Evolutionary conservation across 1,139 yeast genomes (phyloP).

Genomic region (Geotrichum klebahnii): DNA sequence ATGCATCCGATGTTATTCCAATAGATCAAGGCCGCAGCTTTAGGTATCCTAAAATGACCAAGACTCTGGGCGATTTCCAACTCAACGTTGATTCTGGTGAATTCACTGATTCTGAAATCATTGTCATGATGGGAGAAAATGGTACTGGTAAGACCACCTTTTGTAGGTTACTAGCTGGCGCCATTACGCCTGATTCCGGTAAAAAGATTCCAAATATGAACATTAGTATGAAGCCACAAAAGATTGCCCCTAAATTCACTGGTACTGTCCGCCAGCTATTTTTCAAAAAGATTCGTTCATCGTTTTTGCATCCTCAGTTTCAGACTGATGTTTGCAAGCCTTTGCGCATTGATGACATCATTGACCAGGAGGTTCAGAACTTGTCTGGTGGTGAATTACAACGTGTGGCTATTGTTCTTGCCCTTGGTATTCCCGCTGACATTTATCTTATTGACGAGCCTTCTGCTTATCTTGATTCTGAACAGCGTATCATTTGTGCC

Average conservation of each 20-base stretch:
- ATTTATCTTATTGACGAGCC: conserved; percentile 97
- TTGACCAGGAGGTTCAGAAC: conserved; percentile 96
- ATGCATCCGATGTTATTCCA: conserved; percentile 63
- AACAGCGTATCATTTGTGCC: conserved; percentile 98
- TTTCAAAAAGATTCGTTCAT: conserved; percentile 90
- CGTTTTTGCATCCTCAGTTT: conserved; percentile 93
- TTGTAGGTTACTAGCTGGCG: conserved; percentile 92
- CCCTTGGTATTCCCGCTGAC: conserved; percentile 93
- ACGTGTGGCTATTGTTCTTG: conserved; percentile 94
- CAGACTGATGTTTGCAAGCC: conserved; percentile 98
- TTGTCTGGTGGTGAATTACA: conserved; percentile 99
- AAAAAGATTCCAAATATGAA: conserved; percentile 77
- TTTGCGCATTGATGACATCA: conserved; percentile 82
- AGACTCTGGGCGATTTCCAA: conserved; percentile 94
- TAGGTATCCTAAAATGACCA: conserved; percentile 73
- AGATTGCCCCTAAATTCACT: conserved; percentile 95
- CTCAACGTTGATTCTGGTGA: conserved; percentile 79
- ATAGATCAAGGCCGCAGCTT: conserved; percentile 76
- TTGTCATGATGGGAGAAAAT: conserved; percentile 99
- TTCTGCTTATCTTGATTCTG: conserved; percentile 96
- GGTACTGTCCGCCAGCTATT: conserved; percentile 98
- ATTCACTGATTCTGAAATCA: conserved; percentile 91
- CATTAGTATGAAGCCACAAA: conserved; percentile 97
- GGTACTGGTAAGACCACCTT: conserved; percentile 99
- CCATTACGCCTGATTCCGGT: conserved; percentile 78